These are phyloP conservation scores for Penicillium sp. DNA, from an alignment of 2,329 filamentous ascomycete species.

Conservation along the genomic window DNA sequence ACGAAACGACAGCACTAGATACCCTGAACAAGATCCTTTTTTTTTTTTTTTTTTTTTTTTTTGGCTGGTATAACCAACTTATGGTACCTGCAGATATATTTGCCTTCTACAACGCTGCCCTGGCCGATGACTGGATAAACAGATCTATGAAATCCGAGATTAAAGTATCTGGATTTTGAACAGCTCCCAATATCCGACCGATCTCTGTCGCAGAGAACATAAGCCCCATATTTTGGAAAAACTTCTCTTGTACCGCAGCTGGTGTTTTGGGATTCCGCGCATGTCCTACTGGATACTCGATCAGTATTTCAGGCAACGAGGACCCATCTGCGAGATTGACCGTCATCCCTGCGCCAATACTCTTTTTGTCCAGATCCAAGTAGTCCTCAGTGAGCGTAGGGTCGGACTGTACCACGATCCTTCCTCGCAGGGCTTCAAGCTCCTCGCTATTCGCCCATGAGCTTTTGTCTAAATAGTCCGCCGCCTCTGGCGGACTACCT, in stretches of 20 bases:
- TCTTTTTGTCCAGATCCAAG: slow-evolving; percentile 27
- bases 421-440: slow-evolving; percentile 28
- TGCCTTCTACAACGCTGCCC: slow-evolving; percentile 11
- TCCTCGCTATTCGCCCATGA: slow-evolving; percentile 22
- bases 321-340: slow-evolving; percentile 27
- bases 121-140: slow-evolving; percentile 9
- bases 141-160: slow-evolving; percentile 21
- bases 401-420: slow-evolving; percentile 29
- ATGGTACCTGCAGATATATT: not conserved
- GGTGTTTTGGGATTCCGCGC: slow-evolving; percentile 16
- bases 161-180: slow-evolving; percentile 10
- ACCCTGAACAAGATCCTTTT: slow-evolving; percentile 1
- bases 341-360: slow-evolving; percentile 29
- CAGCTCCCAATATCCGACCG: slow-evolving; percentile 11
- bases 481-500: slow-evolving; percentile 20
- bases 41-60: not conserved
- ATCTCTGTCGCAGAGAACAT: slow-evolving; percentile 21
- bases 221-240: slow-evolving; percentile 19
- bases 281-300: slow-evolving; percentile 37
- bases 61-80: not conserved
- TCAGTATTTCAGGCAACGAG: slow-evolving; percentile 29
- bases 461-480: slow-evolving; percentile 32
- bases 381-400: slow-evolving; percentile 34
- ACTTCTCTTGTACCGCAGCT: slow-evolving; percentile 15
- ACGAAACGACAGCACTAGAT: not conserved